A percentile compares a stretch with the other conserved stretches of the same genome.
Conservation (phyloP, 306 rosid species). For the Cucurbita ficifolia region DNA sequence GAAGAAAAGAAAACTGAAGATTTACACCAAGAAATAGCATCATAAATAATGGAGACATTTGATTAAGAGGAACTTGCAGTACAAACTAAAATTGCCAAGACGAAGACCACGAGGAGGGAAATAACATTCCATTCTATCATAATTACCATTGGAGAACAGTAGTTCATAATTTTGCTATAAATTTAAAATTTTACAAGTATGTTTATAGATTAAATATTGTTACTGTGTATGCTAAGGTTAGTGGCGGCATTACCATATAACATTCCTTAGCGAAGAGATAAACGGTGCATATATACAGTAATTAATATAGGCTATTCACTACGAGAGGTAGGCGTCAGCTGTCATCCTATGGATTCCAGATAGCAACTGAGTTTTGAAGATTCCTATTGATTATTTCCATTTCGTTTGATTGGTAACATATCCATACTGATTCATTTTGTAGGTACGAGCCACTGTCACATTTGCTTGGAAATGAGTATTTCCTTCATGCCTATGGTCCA, state of each 20-base stretch:
- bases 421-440: constrained; percentile 12
- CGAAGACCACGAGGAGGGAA: background rate
- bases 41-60: background rate
- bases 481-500: constrained; percentile 97
- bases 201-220: background rate
- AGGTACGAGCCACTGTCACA: constrained; percentile 72
- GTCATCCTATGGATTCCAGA: background rate
- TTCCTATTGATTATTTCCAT: background rate
- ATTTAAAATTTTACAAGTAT: background rate
- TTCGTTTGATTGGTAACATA: constrained; percentile 1
- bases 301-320: background rate
- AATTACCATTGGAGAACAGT: background rate
- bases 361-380: background rate
- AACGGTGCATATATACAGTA: background rate
- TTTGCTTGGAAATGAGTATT: constrained; percentile 92
- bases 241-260: background rate
- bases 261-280: background rate
- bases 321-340: background rate
- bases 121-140: background rate
- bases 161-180: background rate
- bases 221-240: background rate
- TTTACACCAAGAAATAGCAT: too few species aligned
- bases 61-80: background rate
- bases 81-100: background rate
- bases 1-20: too few species aligned